Conservation (phyloP, 495 filamentous ascomycete species). For the Talaromyces nanjingensis region DNA sequence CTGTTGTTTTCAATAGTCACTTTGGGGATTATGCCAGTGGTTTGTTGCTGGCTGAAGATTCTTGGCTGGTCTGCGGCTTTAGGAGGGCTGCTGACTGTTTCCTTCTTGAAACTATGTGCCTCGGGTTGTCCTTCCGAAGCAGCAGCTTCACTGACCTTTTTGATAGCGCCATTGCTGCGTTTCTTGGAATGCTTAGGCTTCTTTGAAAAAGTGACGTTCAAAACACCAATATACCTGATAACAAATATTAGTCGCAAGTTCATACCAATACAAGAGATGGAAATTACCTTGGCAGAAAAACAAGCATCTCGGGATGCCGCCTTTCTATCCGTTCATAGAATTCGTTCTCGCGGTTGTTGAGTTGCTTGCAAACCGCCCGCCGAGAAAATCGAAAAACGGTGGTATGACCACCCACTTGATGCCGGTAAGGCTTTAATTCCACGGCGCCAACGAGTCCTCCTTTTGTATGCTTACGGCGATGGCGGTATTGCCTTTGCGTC, state of each 20-base stretch:
- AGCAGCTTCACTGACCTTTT: conserved; percentile 5
- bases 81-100: neutral
- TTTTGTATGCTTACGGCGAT: conserved; percentile 21
- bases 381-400: conserved; percentile 94
- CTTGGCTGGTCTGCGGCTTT: conserved; percentile 42
- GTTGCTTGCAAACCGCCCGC: conserved; percentile 92
- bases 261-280: conserved; percentile 4
- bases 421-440: conserved; percentile 91
- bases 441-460: conserved; percentile 64
- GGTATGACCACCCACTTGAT: conserved; percentile 95
- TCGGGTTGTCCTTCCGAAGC: conserved; percentile 46
- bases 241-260: conserved; percentile 22
- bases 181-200: conserved; percentile 60
- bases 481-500: conserved; percentile 24
- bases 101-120: conserved; percentile 44
- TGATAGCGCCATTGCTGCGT: conserved; percentile 27
- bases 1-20: conserved; percentile 94
- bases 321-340: conserved; percentile 95
- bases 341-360: conserved; percentile 95
- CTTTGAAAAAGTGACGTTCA: conserved; percentile 96
- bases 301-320: conserved; percentile 79
- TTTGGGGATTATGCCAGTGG: conserved; percentile 63
- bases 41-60: conserved; percentile 75
- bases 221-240: conserved; percentile 84
- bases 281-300: conserved; percentile 85